These are phyloP conservation scores for Umbellularia californica DNA, from an alignment of 164 flowering plant genomes.

Conservation along the genomic window DNA sequence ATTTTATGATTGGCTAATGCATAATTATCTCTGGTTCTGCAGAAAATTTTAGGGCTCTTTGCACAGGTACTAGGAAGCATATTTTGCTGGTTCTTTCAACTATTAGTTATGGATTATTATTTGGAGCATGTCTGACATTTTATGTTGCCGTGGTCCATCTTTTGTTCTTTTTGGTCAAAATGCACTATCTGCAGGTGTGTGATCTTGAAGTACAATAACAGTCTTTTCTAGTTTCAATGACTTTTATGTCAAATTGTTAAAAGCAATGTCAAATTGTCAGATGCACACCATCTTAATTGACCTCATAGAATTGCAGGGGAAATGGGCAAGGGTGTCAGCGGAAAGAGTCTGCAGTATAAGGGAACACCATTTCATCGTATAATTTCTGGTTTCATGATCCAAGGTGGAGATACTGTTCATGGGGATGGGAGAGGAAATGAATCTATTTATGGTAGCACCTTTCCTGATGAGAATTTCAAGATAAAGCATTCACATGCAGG, in stretches of 20 bases:
- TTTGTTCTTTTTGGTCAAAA: neutral
- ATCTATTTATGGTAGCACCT: conserved; percentile 85
- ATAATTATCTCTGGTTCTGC: conserved; percentile 32
- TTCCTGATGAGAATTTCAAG: conserved; percentile 91
- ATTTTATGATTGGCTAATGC: conserved; percentile 14
- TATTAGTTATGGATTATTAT: conserved; percentile 4
- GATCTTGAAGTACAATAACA: neutral
- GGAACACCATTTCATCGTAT: conserved; percentile 93
- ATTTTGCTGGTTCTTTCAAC: neutral
- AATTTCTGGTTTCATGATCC: conserved; percentile 86
- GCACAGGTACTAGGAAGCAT: conserved; percentile 64
- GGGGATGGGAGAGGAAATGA: conserved; percentile 76
- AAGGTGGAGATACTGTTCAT: conserved; percentile 79
- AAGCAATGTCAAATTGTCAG: neutral
- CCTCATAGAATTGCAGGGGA: conserved; percentile 47
- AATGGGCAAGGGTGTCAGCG: conserved; percentile 60
- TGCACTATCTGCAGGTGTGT: neutral
- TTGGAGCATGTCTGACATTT: conserved; percentile 1
- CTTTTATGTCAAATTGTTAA: neutral
- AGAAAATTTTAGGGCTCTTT: conserved; percentile 97
- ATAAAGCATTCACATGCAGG: conserved; percentile 90
- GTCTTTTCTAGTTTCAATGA: neutral
- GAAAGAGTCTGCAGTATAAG: conserved; percentile 75
- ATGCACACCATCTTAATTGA: neutral
- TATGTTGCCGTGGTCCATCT: neutral